A percentile compares a stretch with the other conserved stretches of the same genome.
These are phyloP conservation scores for Wickerhamiella occidentalis DNA, from an alignment of 805 yeast species.

Conservation along the genomic window DNA sequence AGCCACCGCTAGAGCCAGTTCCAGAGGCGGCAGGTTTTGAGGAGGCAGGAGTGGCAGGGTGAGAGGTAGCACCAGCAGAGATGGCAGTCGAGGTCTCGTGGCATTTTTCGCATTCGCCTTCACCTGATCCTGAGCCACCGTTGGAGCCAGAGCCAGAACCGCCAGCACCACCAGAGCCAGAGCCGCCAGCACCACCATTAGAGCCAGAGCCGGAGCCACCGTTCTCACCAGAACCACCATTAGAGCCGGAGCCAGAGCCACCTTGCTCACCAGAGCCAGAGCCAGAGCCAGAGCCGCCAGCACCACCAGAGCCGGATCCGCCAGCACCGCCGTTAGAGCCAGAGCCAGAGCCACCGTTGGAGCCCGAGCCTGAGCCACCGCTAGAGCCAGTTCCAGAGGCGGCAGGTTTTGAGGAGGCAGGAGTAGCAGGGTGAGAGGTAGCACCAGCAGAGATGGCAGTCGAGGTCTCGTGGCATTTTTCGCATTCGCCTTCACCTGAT, in stretches of 20 bases:
- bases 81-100: background rate
- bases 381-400: too few relatives aligned
- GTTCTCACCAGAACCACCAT: background rate
- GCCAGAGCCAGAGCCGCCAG: background rate
- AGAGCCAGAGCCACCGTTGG: too few relatives aligned
- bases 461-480: too few relatives aligned
- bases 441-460: too few relatives aligned
- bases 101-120: background rate
- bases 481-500: too few relatives aligned
- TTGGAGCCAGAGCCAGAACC: background rate
- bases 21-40: background rate
- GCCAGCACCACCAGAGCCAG: background rate
- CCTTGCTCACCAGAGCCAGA: too few relatives aligned
- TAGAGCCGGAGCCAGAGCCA: background rate
- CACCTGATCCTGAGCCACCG: too few relatives aligned
- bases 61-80: background rate
- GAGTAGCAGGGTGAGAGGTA: too few relatives aligned
- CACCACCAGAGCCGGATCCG: too few relatives aligned
- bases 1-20: background rate
- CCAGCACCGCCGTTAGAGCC: background rate
- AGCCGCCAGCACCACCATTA: background rate
- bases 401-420: too few relatives aligned
- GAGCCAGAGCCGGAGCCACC: background rate
- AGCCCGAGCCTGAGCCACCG: too few relatives aligned
- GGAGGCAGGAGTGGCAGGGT: background rate